Base-by-base conservation (phyloP, 495 filamentous ascomycete genomes). In the Aspergillus campestris region DNA sequence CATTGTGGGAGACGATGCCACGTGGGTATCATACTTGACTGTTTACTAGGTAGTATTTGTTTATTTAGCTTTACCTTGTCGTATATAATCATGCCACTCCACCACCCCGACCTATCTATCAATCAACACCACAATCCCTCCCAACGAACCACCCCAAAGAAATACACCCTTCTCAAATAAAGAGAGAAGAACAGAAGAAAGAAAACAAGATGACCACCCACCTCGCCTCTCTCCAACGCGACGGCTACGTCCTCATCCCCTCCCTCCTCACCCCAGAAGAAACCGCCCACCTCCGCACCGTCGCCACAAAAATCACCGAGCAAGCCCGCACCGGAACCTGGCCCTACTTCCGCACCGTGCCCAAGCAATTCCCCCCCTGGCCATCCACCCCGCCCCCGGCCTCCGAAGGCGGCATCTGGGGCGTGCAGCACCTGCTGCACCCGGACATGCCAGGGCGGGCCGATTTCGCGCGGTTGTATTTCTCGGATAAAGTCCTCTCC, bases 281-380 rank as follows among this genome's bases (percentile, higher is more conserved):
- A 48, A 55, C 82, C 30, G 30, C 51, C 36, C 53, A 62, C 37
- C 81, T 87, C 52, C 80, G 77, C 58, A 42, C 54, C 49, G 77
- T 78, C 36, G 73, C 77, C 35, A 45, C 57, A n/a, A 52, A 67
- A 49, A 70, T 77, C 14, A 80, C 78, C 34, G 53, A 62, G 11
- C 66, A 73, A 42, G 80, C 84, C 32, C 75, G 79, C 48, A 42
- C 67, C 7, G 85, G 84, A 28, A 32, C 64, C 39, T 92, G 86
- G 86, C 84, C 83, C 10, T 74, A 84, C 68, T 77, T 92, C 62
- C 82, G 87, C 56, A 89, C 84, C 3, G 78, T 89, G 13, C 84
- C 83, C 40, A 89, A 89, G 56, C 86, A 90, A 61, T 92, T 92
- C 70, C 87, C 87, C 1, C 87, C 87, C 7, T 90, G 86, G 85